A percentile compares a stretch with the other conserved stretches of the same genome.
Conservation (phyloP, 1,284 basidiomycete genomes). For the Pholiota adiposa region DNA sequence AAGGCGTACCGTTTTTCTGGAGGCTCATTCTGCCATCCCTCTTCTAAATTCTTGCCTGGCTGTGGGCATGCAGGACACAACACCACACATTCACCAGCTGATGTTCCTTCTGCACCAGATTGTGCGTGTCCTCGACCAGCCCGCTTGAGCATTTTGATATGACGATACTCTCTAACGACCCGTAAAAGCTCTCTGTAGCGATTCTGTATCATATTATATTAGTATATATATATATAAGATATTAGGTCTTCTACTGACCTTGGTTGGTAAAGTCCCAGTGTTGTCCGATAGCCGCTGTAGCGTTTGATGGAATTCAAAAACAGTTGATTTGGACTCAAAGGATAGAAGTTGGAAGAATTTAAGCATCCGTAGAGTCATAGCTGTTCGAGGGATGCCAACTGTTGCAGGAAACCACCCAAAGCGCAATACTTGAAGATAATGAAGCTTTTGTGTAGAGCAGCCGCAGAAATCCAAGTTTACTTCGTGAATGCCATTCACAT, state of each 20-base stretch:
- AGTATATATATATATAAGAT: not conserved
- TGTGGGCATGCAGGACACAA: slow-evolving; percentile 36
- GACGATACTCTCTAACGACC: slow-evolving; percentile 22
- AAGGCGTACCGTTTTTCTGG: slow-evolving; percentile 22
- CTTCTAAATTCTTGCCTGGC: slow-evolving; percentile 28
- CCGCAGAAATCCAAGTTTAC: slow-evolving; percentile 24
- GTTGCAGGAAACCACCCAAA: slow-evolving; percentile 29
- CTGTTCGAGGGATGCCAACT: slow-evolving; percentile 20
- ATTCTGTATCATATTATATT: slow-evolving; percentile 20
- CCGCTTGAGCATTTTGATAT: slow-evolving; percentile 29
- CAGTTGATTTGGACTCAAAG: slow-evolving; percentile 30
- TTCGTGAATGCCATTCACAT: slow-evolving; percentile 21
- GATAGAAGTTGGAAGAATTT: slow-evolving; percentile 30
- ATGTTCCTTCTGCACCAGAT: slow-evolving; percentile 23
- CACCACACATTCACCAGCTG: slow-evolving; percentile 27
- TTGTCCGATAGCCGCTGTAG: slow-evolving; percentile 29
- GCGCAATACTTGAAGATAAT: slow-evolving; percentile 30
- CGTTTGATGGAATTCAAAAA: slow-evolving; percentile 29
- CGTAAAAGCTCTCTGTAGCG: slow-evolving; percentile 23
- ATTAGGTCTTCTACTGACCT: slow-evolving; percentile 16
- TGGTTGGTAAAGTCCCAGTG: slow-evolving; percentile 18
- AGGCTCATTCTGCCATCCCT: slow-evolving; percentile 24
- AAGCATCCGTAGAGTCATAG: slow-evolving; percentile 24
- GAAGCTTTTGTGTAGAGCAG: slow-evolving; percentile 10
- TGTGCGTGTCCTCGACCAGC: slow-evolving; percentile 26